Base-by-base conservation (phyloP, 139 green algal species). In the Tetradesmus obliquus region DNA sequence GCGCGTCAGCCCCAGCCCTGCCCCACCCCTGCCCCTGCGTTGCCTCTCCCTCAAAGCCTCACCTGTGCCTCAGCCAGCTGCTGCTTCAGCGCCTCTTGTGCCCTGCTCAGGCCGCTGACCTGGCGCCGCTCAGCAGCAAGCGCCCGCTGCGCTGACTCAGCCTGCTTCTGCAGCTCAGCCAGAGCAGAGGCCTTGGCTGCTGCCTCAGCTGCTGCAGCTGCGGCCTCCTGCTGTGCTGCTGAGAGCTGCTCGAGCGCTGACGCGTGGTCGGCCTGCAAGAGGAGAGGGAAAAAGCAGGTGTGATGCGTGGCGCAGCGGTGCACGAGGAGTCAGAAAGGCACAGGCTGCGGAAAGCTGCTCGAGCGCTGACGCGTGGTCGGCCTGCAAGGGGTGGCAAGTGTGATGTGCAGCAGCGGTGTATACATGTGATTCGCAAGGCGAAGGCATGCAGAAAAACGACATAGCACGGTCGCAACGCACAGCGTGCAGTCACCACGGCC, bases 281-380 rank as follows among this genome's bases (percentile, higher is more conserved):
- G 12, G 3, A 5, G 8, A 24, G 17, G 3, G 8, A 19, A 9
- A 9, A 9, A 9, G 57, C 57, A 76, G 17, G n/a, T 24, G 66
- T 24, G 2, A 24, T 6, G 5, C 66, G n/a, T 66, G 57, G 66
- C 66, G 15, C 17, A 76, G 66, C 3, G 17, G 62, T 17, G 17
- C 7, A 13, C 10, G 62, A 19, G 10, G 10, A 5, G 62, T 19
- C 19, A 5, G 62, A 19, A 72, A 45, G 32, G 32, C 32, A 45
- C 32, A 45, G 32, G 66, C 85, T 45, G 85, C 62, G 53, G 85
- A 54, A 5, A 82, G 85, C 85, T 89, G 85, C 57, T 89, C 12
- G 4, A 82, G 32, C 13, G 51, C 32, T 7, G 32, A n/a, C 17
- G 55, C 45, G 22, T 89, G 85, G 20, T 89, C 85, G n/a, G 32